phyloP scores from a whole-genome alignment of 345 rosid genomes.

The Linum trigynum region DNA sequence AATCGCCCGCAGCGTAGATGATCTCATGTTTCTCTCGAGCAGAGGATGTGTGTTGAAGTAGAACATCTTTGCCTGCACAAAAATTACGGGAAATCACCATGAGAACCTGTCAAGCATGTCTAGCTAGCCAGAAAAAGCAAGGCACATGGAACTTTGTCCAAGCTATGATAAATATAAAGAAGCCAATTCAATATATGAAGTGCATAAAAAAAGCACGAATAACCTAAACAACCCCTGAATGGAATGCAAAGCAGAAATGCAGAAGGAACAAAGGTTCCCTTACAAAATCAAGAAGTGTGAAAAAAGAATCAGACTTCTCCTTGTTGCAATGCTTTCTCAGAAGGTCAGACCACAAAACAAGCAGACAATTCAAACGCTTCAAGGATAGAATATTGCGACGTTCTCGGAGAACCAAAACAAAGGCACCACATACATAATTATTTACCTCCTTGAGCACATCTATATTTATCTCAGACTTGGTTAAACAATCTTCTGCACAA shows the following conservation, averaged over 20 bases:
- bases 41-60: slow-evolving; percentile 78
- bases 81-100: slow-evolving; percentile 18
- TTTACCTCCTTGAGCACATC: slow-evolving; percentile 89
- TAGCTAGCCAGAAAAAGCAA: slow-evolving; percentile 2
- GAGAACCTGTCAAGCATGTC: background rate
- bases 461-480: slow-evolving; percentile 66
- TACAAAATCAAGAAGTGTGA: background rate
- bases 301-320: background rate
- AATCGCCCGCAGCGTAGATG: slow-evolving; percentile 59
- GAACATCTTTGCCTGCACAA: slow-evolving; percentile 71
- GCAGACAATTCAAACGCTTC: background rate
- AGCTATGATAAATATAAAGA: background rate
- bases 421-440: background rate
- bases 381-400: no score
- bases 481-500: slow-evolving; percentile 78
- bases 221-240: no score
- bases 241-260: no score
- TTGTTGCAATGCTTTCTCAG: no score
- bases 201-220: background rate
- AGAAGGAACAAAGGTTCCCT: no score
- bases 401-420: no score
- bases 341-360: background rate
- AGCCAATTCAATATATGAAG: no score
- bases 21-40: slow-evolving; percentile 63
- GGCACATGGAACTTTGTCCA: background rate